phyloP scores from a whole-genome alignment of 345 rosid genomes.

The Brassica rapa region DNA sequence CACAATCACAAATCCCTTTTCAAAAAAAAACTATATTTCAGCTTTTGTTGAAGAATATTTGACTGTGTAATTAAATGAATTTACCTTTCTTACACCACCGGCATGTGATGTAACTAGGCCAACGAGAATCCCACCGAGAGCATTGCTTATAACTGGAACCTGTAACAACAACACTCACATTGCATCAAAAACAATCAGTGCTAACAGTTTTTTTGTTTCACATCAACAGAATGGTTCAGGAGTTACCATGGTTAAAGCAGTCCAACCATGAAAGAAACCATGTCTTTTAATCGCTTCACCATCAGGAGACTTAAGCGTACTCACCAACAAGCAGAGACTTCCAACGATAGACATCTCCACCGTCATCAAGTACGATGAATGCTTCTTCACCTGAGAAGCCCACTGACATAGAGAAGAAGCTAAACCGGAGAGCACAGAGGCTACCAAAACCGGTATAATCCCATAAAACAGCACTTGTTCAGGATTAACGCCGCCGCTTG shows the following conservation, averaged over 20 bases:
- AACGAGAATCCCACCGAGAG: constrained; percentile 95
- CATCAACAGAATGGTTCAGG: neutral
- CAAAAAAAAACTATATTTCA: constrained; percentile 9
- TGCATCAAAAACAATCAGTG: neutral
- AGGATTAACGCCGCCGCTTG: constrained; percentile 48
- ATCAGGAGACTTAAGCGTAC: constrained; percentile 89
- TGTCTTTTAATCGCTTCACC: constrained; percentile 79
- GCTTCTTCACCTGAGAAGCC: constrained; percentile 97
- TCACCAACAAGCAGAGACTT: constrained; percentile 80
- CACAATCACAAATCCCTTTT: constrained; percentile 93
- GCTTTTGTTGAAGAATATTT: neutral
- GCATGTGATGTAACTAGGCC: constrained; percentile 94
- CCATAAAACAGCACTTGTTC: constrained; percentile 82
- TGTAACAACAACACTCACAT: constrained; percentile 34
- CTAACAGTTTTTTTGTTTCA: neutral
- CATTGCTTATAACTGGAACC: constrained; percentile 81
- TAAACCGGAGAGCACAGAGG: constrained; percentile 95
- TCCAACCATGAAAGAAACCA: constrained; percentile 97
- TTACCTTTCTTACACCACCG: constrained; percentile 97
- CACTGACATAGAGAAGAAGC: constrained; percentile 95
- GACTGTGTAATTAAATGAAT: neutral
- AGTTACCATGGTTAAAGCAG: constrained; percentile 62
- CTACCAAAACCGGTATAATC: constrained; percentile 86
- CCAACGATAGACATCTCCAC: constrained; percentile 96
- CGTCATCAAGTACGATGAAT: constrained; percentile 94